phyloP scores from a whole-genome alignment of 805 yeast species.

The Debaryomyces maramus region DNA sequence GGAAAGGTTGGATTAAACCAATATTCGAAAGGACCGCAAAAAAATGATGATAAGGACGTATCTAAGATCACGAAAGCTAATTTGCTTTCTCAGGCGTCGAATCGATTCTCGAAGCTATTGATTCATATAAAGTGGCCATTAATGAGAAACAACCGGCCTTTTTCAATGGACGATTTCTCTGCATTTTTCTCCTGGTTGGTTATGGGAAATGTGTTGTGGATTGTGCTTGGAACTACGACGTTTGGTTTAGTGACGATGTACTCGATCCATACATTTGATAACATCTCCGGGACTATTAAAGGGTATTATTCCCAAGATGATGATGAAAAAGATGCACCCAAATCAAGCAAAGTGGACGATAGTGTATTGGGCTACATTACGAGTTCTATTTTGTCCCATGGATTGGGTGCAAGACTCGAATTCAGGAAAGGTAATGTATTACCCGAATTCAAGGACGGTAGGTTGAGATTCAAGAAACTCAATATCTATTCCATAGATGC shows the following conservation, averaged over 20 bases:
- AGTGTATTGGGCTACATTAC: constrained; percentile 34
- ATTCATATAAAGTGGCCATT: constrained; percentile 50
- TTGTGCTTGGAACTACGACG: constrained; percentile 57
- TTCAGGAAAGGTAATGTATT: constrained; percentile 40
- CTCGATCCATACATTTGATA: constrained; percentile 39
- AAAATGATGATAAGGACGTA: background rate
- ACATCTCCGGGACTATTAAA: constrained; percentile 20
- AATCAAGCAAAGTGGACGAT: constrained; percentile 14
- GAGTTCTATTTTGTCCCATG: constrained; percentile 38
- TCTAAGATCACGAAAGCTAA: constrained; percentile 18
- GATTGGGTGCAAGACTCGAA: constrained; percentile 35
- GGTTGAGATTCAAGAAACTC: constrained; percentile 45
- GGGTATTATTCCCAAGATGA: constrained; percentile 26
- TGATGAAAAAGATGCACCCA: constrained; percentile 6
- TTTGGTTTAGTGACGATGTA: constrained; percentile 50
- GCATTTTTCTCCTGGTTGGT: constrained; percentile 58
- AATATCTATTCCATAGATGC: constrained; percentile 14
- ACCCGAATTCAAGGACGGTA: constrained; percentile 52
- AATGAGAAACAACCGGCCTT: constrained; percentile 47
- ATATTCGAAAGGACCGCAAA: too few species aligned
- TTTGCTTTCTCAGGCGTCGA: constrained; percentile 31
- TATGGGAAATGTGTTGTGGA: constrained; percentile 58
- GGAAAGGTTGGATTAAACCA: background rate
- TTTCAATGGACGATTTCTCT: constrained; percentile 50
- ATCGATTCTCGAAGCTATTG: constrained; percentile 30